These are phyloP conservation scores for Cladophialophora carrionii DNA, from an alignment of 2,329 filamentous ascomycete species.

Conservation along the genomic window DNA sequence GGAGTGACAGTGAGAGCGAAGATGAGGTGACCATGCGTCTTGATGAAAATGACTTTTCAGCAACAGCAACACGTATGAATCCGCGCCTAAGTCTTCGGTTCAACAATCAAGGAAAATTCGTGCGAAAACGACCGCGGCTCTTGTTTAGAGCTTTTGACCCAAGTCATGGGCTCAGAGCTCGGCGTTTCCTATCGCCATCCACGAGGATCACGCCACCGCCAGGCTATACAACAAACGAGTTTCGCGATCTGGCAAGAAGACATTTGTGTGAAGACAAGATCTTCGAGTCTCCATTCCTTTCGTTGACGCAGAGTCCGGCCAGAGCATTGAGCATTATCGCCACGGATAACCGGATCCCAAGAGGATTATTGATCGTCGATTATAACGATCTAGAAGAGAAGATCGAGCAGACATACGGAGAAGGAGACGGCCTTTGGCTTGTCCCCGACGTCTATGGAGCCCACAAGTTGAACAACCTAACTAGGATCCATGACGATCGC, in stretches of 20 bases:
- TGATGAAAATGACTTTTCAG: constrained; percentile 1
- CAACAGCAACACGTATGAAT: not conserved
- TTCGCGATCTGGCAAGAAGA: constrained; percentile 6
- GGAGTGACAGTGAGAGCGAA: not conserved
- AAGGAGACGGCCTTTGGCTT: constrained; percentile 15
- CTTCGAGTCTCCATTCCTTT: constrained; percentile 27
- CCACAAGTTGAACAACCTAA: constrained; percentile 16
- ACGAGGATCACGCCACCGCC: constrained; percentile 7
- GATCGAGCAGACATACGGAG: constrained; percentile 9
- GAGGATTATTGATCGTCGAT: constrained; percentile 20
- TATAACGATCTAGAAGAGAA: constrained; percentile 30
- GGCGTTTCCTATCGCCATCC: not conserved
- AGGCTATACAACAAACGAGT: constrained; percentile 4
- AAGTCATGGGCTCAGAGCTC: constrained; percentile 2
- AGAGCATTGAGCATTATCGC: constrained; percentile 20
- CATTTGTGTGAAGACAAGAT: constrained; percentile 23
- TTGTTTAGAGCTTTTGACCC: constrained; percentile 13
- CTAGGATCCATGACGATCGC: constrained; percentile 3
- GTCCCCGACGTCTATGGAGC: constrained; percentile 25
- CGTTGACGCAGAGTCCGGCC: constrained; percentile 14
- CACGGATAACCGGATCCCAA: not conserved
- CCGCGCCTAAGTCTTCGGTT: not conserved
- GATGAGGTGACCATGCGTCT: not conserved
- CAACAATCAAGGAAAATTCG: constrained; percentile 3
- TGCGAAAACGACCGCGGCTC: not conserved